Conservation (phyloP, 495 filamentous ascomycete genomes). For the Tuber indicum region DNA sequence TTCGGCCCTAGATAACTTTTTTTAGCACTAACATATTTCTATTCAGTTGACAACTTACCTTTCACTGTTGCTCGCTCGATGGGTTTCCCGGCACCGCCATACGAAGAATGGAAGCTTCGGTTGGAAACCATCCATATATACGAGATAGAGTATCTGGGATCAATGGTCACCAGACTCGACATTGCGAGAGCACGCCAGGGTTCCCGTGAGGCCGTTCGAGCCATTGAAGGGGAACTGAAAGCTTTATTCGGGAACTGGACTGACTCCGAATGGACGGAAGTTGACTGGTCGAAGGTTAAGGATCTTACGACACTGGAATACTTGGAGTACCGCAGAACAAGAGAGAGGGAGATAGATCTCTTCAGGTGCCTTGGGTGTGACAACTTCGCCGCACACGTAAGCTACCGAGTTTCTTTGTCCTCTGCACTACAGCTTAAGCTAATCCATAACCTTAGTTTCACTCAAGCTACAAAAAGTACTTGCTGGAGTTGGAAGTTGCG, state of each 20-base stretch:
- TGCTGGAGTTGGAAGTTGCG: constrained; percentile 82
- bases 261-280: constrained; percentile 69
- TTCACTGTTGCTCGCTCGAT: constrained; percentile 24
- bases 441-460: constrained; percentile 53
- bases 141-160: constrained; percentile 64
- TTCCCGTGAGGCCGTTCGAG: constrained; percentile 44
- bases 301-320: constrained; percentile 69
- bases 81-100: constrained; percentile 10
- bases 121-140: constrained; percentile 20
- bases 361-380: constrained; percentile 56
- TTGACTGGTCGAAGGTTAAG: constrained; percentile 72
- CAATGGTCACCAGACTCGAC: constrained; percentile 57
- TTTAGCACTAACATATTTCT: constrained; percentile 7
- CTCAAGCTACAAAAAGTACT: constrained; percentile 91
- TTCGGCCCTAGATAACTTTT: not conserved
- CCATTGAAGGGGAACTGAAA: constrained; percentile 56
- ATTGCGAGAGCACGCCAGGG: constrained; percentile 52
- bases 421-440: constrained; percentile 10
- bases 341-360: constrained; percentile 13
- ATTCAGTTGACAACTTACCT: constrained; percentile 33
- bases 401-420: constrained; percentile 37
- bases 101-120: constrained; percentile 21
- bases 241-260: constrained; percentile 64
- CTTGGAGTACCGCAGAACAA: constrained; percentile 55
- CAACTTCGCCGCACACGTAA: constrained; percentile 76